Conservation (phyloP, 768 basidiomycete species). For the Russula emetica region DNA sequence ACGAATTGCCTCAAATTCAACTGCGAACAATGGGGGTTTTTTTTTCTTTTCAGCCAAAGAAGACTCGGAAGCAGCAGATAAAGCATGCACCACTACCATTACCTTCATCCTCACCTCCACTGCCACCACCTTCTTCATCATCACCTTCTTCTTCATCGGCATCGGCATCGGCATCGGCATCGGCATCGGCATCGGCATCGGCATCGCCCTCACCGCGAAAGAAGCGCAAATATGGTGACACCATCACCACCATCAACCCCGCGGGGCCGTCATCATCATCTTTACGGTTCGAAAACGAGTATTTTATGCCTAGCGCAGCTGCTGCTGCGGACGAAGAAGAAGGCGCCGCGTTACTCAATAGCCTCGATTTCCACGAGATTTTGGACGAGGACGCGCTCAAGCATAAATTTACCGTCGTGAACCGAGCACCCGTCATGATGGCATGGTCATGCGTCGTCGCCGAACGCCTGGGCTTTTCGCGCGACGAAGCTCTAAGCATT, state of each 20-base stretch:
- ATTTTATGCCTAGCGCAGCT: slow-evolving; percentile 50
- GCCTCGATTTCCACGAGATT: slow-evolving; percentile 68
- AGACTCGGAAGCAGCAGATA: too few relatives aligned
- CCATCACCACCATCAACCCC: slow-evolving; percentile 19
- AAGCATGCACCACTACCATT: too few relatives aligned
- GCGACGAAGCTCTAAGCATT: slow-evolving; percentile 88
- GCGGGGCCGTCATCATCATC: slow-evolving; percentile 26
- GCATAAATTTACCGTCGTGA: slow-evolving; percentile 62
- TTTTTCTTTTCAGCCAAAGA: neutral
- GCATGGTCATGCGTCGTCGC: slow-evolving; percentile 89
- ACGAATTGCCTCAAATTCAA: too few relatives aligned
- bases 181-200: neutral
- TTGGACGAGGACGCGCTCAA: slow-evolving; percentile 66
- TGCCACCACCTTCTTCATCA: neutral
- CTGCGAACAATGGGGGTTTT: too few relatives aligned
- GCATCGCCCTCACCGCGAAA: slow-evolving; percentile 37
- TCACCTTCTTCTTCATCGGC: too few relatives aligned
- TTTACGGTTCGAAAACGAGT: slow-evolving; percentile 44
- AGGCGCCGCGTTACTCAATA: slow-evolving; percentile 40
- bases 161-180: neutral
- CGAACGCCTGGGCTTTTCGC: slow-evolving; percentile 78
- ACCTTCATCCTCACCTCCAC: too few relatives aligned
- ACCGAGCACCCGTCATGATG: slow-evolving; percentile 92
- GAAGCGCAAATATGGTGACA: slow-evolving; percentile 49
- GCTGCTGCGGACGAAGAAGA: slow-evolving; percentile 51